Base-by-base conservation (phyloP, 108 stramenopile species). In the Cyclotella sp. region DNA sequence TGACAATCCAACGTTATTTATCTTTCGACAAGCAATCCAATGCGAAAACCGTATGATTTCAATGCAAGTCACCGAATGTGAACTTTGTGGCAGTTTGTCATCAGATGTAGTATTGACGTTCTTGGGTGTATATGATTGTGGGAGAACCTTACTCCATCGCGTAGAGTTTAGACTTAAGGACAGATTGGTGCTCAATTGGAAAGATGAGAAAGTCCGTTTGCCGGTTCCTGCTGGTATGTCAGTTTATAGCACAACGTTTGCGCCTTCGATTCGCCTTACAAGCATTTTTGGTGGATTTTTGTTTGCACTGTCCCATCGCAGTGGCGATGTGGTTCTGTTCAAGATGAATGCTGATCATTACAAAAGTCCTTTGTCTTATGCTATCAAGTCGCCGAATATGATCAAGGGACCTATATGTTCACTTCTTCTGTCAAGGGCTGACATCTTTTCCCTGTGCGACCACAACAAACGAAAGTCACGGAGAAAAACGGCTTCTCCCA, bases 41-140 rank as follows among this genome's bases (percentile, higher is more conserved):
- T 57, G 62, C 47, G 58, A 40, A 40, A 61, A 68, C 47, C 41
- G 76, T 43, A 70, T 64, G 76, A 15, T 52, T 10, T 77, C 68
- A 3, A 52, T 63, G 27, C 9, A 16, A 26, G 54, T 40, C 43
- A 41, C 63, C 65, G 60, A 40, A 21, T 62, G 29, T 53, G 29
- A 51, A 22, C 43, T 68, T 68, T 39, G 49, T 1, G 42, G 70
- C 22, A 45, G 0, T 55, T 16, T 51, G 44, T 26, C 42, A 22
- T 59, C 19, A 29, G 45, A 60, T 27, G 27, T 60, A 57, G 19
- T 9, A 13, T 47, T 42, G 29, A 29, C 64, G 28, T 55, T 75
- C 26, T 27, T 75, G 9, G 65, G 51, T 57, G 41, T 43, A 39
- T 42, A 67, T 59, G 75, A 67, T 34, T 55, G 42, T n/a, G 57